Evolutionary conservation across 495 filamentous ascomycete species (phyloP), one percentile per base, ranked within the genome.

Genomic region (Penicillium cinerascens): DNA sequence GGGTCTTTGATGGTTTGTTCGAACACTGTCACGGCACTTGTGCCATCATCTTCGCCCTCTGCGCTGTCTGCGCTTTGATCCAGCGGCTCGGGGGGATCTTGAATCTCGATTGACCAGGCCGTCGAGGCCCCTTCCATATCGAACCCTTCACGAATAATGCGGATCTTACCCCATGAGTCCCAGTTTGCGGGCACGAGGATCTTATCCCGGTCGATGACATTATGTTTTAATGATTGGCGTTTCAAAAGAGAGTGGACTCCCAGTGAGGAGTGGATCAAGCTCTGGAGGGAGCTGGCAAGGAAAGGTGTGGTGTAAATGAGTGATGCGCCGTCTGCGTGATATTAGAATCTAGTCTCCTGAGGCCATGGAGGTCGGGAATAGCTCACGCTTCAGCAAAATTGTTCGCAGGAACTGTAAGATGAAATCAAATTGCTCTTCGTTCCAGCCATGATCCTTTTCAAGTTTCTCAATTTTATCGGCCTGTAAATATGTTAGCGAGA

Each of bases 111-210:
- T 16, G 83, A 83, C 92, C 92, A 97, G 16, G 85, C 88, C 42
- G 81, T 83, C 60, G 87, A 92, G 27, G 92, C 82, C 5, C 79
- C 81, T 72, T 98, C 93, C 40, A 95, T 87, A 54, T 96, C 90
- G 63, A 97, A 97, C 13, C 87, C 89, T 73, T 97, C 95, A n/a
- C 89, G 79, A 16, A 97, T 75, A 37, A 97, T 88, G 18, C 92
- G 81, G 52, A 99, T 96, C 70, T 97, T 99, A 23, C 89, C 92
- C 91, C 92, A 97, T 0, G 91, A 96, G 68, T 99, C 93, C 95
- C 95, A 97, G 65, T 96, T 95, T 10, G 91, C 87, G 4, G 93
- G 95, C 2, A 99, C 85, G 0, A 96, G 77, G 27, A 97, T 87
- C 75, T 92, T 95, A 66, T 97, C 95, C 26, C 95, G 78, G 67